Conservation (phyloP, 208 protist genomes). For the Trypanosoma melophagium region DNA sequence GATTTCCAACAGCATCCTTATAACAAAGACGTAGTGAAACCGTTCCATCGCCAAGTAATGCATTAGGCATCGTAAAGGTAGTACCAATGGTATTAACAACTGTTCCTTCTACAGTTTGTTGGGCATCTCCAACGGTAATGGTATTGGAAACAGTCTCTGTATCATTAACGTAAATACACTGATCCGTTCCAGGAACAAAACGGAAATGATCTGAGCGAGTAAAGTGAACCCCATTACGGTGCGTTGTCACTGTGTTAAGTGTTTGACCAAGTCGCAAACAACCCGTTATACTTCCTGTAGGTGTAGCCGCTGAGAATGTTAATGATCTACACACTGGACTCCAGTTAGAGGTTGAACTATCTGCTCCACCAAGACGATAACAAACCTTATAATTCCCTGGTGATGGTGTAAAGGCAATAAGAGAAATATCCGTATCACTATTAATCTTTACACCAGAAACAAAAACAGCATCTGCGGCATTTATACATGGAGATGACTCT, state of each 20-base stretch:
- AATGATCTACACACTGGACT: constrained; percentile 72
- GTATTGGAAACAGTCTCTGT: constrained; percentile 30
- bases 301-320: constrained; percentile 40
- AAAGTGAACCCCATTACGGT: constrained; percentile 27
- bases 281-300: constrained; percentile 39
- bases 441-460: constrained; percentile 22
- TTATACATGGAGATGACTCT: constrained; percentile 52
- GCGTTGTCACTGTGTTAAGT: constrained; percentile 39
- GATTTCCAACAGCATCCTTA: constrained; percentile 68
- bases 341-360: constrained; percentile 53
- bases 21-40: constrained; percentile 75
- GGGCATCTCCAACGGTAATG: constrained; percentile 51
- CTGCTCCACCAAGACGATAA: constrained; percentile 68
- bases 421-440: constrained; percentile 14
- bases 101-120: constrained; percentile 41
- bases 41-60: constrained; percentile 58
- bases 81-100: constrained; percentile 22
- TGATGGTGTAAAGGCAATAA: constrained; percentile 58
- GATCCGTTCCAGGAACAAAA: constrained; percentile 46
- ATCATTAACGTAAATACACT: constrained; percentile 48
- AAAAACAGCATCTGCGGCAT: constrained; percentile 57
- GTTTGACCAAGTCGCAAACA: constrained; percentile 75
- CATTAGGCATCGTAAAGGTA: constrained; percentile 41
- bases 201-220: constrained; percentile 41
- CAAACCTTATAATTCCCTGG: constrained; percentile 77